Evolutionary conservation across 2,329 filamentous ascomycete genomes (phyloP), one percentile per base, ranked within the genome.

Genomic region (Gnomoniopsis smithogilvyi): DNA sequence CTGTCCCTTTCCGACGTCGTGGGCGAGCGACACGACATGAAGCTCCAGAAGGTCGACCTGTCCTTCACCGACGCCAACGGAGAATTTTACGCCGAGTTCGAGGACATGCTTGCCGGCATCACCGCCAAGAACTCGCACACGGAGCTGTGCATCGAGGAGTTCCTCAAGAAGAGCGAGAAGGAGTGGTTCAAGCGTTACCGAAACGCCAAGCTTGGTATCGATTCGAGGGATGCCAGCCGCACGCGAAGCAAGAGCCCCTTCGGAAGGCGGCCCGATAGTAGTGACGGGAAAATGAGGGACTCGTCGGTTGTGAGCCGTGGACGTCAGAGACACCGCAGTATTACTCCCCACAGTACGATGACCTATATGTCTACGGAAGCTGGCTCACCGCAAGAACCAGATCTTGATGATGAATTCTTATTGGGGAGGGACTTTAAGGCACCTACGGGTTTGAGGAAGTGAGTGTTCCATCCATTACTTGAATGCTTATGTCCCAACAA

Each of bases 61-160:
- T 86, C 84, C 72, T 89, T 89, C 72, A 88, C 82, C 4, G 86
- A 89, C 67, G 79, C 80, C 51, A 84, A 79, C 38, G 85, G 84
- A 33, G 77, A 85, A 63, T 89, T 85, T 69, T 85, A 82, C 62
- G 76, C 76, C 61, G 77, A 74, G 3, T 88, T 87, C 63, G 80
- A 84, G 62, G 78, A 80, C 68, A 83, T 78, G 67, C 77, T 88
- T 1, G 79, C 83, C 22, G 70, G 71, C 4, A 73, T 89, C 14
- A 72, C 67, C 48, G 83, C 80, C 17, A 76, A 79, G 63, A 87
- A 81, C 62, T 87, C 84, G 0, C 79, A 83, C 63, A 78, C 73
- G 1, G 75, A 81, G 24, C 74, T 88, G 14, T 89, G 86, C 67
- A 87, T 89, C 62, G 86, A 89, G 64, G 79, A 85, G 51, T 89